A percentile compares a stretch with the other conserved stretches of the same genome.
Conservation (phyloP, 495 filamentous ascomycete species). For the Amniculicola lignicola region DNA sequence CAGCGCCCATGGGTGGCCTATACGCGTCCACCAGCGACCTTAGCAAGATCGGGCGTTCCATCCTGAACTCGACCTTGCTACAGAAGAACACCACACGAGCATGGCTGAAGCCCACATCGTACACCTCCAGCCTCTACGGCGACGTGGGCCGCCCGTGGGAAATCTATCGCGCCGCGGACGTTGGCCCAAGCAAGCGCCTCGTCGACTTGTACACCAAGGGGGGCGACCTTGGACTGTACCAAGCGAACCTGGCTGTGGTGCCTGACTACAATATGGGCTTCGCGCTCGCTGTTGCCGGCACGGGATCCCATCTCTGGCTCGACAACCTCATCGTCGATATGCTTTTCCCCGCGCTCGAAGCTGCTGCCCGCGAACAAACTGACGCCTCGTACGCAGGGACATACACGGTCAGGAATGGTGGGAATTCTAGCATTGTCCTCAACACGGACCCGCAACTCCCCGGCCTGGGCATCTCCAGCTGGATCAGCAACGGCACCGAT, state of each 20-base stretch:
- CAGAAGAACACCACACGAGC: slow-evolving; percentile 42
- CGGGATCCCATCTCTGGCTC: slow-evolving; percentile 14
- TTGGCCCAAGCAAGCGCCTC: slow-evolving; percentile 32
- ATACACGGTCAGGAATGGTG: slow-evolving; percentile 37
- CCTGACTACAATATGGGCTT: slow-evolving; percentile 35
- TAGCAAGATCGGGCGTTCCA: slow-evolving; percentile 46
- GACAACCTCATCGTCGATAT: slow-evolving; percentile 38
- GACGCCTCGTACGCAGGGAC: slow-evolving; percentile 43
- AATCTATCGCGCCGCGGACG: slow-evolving; percentile 36
- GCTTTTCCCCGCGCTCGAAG: slow-evolving; percentile 47
- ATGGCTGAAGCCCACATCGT: slow-evolving; percentile 51
- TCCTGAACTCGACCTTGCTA: slow-evolving; percentile 49
- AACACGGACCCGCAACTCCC: slow-evolving; percentile 42
- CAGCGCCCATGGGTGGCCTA: slow-evolving; percentile 12
- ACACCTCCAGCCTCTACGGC: slow-evolving; percentile 50
- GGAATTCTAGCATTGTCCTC: slow-evolving; percentile 40
- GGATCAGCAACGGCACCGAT: slow-evolving; percentile 52
- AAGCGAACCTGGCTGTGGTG: slow-evolving; percentile 12
- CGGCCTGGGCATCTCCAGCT: slow-evolving; percentile 48
- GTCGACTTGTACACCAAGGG: slow-evolving; percentile 35
- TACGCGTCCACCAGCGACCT: slow-evolving; percentile 39
- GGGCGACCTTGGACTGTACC: slow-evolving; percentile 32
- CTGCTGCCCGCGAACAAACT: slow-evolving; percentile 47
- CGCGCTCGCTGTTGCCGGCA: slow-evolving; percentile 22
- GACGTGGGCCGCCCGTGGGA: slow-evolving; percentile 50